Percentiles rank a stretch among this genome's conserved stretches.
Conservation (phyloP, 768 basidiomycete species). For the Collybia sordida region DNA sequence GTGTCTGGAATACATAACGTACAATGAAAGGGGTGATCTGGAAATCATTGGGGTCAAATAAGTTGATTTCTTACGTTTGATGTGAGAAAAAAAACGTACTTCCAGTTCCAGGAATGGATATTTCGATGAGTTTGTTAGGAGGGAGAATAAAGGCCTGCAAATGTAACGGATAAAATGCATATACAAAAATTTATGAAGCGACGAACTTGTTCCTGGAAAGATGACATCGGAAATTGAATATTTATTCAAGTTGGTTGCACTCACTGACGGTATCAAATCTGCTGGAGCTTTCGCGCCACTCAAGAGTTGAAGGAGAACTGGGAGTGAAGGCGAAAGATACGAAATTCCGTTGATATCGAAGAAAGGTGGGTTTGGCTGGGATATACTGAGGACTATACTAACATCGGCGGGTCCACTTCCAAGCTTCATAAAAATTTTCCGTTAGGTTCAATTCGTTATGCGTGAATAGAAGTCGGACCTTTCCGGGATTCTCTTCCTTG, state of each 20-base stretch:
- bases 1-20: neutral
- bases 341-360: constrained; percentile 29
- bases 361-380: constrained; percentile 12
- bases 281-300: constrained; percentile 39
- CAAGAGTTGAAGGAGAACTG: constrained; percentile 58
- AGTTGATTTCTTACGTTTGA: neutral
- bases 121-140: constrained; percentile 44
- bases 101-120: constrained; percentile 35
- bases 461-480: constrained; percentile 5
- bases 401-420: constrained; percentile 19
- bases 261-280: constrained; percentile 47
- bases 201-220: constrained; percentile 1
- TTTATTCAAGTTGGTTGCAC: constrained; percentile 32
- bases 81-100: constrained; percentile 1
- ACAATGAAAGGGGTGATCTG: constrained; percentile 15
- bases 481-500: constrained; percentile 13
- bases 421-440: constrained; percentile 4
- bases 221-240: constrained; percentile 24
- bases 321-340: constrained; percentile 39
- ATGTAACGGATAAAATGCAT: neutral
- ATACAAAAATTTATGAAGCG: neutral
- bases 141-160: constrained; percentile 30
- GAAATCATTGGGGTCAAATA: neutral
- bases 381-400: constrained; percentile 19
- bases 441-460: neutral